Conservation (phyloP, 2,329 filamentous ascomycete genomes). For the Phialophora expanda region DNA sequence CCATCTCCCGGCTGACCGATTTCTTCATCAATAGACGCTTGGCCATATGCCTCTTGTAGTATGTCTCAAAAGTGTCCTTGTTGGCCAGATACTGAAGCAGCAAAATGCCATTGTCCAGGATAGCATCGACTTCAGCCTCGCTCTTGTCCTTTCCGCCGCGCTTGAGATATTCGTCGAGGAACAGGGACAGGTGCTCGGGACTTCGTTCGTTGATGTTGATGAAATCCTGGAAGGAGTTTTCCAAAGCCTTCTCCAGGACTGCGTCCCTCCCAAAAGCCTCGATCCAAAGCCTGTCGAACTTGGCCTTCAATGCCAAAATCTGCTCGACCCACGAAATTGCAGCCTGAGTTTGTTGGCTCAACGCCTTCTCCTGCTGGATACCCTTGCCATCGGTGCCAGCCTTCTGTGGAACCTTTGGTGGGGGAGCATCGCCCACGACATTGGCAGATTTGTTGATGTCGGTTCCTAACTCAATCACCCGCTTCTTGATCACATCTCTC, state of each 20-base stretch:
- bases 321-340: constrained; percentile 97
- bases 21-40: constrained; percentile 85
- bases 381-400: constrained; percentile 55
- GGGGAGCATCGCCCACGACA: constrained; percentile 60
- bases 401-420: constrained; percentile 49
- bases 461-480: constrained; percentile 77
- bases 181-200: constrained; percentile 92
- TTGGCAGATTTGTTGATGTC: constrained; percentile 75
- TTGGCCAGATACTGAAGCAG: constrained; percentile 87
- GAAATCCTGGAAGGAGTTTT: constrained; percentile 86
- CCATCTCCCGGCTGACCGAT: constrained; percentile 86
- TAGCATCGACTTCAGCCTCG: constrained; percentile 79
- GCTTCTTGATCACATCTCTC: constrained; percentile 71
- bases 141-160: constrained; percentile 92
- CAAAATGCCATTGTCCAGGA: constrained; percentile 87
- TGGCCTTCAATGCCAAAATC: constrained; percentile 81
- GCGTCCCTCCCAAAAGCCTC: constrained; percentile 76
- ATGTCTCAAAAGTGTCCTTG: constrained; percentile 93
- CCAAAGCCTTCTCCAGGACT: constrained; percentile 78
- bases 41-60: constrained; percentile 97
- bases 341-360: constrained; percentile 80
- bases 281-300: constrained; percentile 81
- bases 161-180: constrained; percentile 96
- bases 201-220: constrained; percentile 88
- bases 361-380: constrained; percentile 59